Percentiles rank a stretch among this genome's conserved stretches.
Conservation (phyloP, 1,284 basidiomycete genomes). For the Lentinula novae-zelandiae region DNA sequence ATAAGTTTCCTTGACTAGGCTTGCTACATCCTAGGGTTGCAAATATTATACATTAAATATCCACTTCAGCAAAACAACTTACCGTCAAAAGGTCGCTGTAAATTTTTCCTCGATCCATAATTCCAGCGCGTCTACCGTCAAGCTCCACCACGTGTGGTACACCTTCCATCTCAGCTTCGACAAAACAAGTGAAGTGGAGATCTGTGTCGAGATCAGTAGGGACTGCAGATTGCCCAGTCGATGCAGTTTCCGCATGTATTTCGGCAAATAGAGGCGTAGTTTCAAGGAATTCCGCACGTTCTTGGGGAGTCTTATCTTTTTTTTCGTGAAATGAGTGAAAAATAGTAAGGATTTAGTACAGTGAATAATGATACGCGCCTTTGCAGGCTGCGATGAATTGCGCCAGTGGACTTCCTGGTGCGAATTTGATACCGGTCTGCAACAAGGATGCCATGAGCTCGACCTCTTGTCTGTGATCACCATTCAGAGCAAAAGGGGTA, state of each 20-base stretch:
- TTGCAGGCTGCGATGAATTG: conserved; percentile 63
- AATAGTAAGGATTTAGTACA: neutral
- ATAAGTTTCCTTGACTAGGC: conserved; percentile 64
- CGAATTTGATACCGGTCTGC: conserved; percentile 56
- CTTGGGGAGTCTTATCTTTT: conserved; percentile 62
- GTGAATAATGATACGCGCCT: conserved; percentile 32
- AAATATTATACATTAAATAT: neutral
- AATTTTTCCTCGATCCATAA: conserved; percentile 69
- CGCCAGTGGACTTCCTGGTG: conserved; percentile 53
- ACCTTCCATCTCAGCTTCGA: conserved; percentile 27
- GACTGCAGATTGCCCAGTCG: conserved; percentile 63
- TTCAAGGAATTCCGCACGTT: conserved; percentile 73
- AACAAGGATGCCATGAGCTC: neutral
- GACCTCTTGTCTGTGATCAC: neutral
- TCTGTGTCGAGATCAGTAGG: conserved; percentile 58
- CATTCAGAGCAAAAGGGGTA: neutral
- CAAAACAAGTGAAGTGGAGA: conserved; percentile 84
- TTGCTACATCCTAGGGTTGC: conserved; percentile 58
- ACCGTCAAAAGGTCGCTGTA: conserved; percentile 61
- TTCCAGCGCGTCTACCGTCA: conserved; percentile 73
- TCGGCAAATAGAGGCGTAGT: conserved; percentile 71
- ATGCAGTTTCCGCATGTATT: conserved; percentile 71
- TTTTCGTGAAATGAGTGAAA: neutral
- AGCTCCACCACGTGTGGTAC: conserved; percentile 60
- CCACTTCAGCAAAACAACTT: conserved; percentile 8